phyloP scores from a whole-genome alignment of 1,284 basidiomycete species.

The Hymenochaete sp. region DNA sequence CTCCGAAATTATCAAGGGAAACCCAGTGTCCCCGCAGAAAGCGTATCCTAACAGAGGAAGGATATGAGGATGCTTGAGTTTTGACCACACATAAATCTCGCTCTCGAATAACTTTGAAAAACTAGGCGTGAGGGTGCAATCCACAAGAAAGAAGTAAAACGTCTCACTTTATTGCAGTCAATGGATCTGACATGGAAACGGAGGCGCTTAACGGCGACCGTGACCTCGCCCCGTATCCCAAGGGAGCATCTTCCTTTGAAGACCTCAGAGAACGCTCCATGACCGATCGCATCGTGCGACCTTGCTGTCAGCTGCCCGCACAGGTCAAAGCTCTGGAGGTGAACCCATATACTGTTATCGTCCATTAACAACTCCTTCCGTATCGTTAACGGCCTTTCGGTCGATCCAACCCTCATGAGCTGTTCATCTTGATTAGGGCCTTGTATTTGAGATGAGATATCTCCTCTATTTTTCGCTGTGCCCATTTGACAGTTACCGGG shows the following conservation, averaged over 20 bases:
- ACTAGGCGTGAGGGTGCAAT: background rate
- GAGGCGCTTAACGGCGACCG: constrained; percentile 2
- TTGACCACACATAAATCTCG: constrained; percentile 14
- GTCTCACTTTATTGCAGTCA: constrained; percentile 7
- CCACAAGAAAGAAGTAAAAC: background rate
- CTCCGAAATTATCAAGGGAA: constrained; percentile 13
- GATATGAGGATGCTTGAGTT: constrained; percentile 10
- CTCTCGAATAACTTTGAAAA: constrained; percentile 6
- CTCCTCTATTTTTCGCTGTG: too few species aligned
- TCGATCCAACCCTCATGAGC: too few species aligned
- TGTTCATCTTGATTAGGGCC: too few species aligned
- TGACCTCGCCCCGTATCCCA: background rate
- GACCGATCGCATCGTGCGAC: background rate
- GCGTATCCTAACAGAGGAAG: constrained; percentile 9
- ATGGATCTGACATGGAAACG: constrained; percentile 2
- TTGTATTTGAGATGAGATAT: too few species aligned
- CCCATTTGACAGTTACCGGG: too few species aligned
- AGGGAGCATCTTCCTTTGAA: background rate
- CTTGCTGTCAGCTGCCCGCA: too few species aligned
- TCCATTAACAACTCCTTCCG: too few species aligned
- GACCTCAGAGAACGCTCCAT: constrained; percentile 4
- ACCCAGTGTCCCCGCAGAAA: background rate
- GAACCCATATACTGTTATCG: too few species aligned
- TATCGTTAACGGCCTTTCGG: too few species aligned
- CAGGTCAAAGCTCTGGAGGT: too few species aligned